phyloP scores from a whole-genome alignment of 139 green algal species.

The Edaphochlamys debaryana region DNA sequence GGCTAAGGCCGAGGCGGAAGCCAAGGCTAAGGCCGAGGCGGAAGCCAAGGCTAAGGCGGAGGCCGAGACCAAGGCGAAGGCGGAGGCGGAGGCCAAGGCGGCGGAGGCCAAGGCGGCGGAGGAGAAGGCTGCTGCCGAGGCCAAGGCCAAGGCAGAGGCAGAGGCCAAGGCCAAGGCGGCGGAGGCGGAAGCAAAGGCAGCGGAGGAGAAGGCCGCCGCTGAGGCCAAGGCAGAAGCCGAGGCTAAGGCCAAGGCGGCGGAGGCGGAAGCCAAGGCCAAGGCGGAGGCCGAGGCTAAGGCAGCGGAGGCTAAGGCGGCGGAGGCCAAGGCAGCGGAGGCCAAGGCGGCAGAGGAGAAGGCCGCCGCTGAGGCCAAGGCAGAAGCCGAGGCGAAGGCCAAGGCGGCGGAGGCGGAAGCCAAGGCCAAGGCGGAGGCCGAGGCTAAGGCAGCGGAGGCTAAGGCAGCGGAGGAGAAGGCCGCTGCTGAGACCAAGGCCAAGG shows the following conservation, averaged over 20 bases:
- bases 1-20: neutral
- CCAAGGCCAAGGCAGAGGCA: neutral
- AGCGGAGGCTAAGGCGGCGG: neutral
- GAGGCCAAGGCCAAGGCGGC: neutral
- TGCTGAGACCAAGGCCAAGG: neutral
- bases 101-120: neutral
- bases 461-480: neutral
- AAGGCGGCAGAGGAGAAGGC: neutral
- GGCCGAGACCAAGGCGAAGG: neutral
- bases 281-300: neutral
- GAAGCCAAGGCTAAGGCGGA: neutral
- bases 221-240: neutral
- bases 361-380: neutral
- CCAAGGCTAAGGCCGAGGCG: neutral
- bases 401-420: neutral
- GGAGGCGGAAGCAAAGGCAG: neutral
- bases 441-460: neutral
- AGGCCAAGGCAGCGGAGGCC: neutral
- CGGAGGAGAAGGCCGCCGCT: neutral
- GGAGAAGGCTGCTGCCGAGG: neutral
- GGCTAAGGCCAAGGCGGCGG: neutral
- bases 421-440: neutral
- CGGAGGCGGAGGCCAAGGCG: neutral
- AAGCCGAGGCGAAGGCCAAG: neutral
- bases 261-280: neutral